A percentile compares a stretch with the other conserved stretches of the same genome.
Evolutionary conservation across 257 asterid genomes (phyloP).

Genomic region (Penstemon davidsonii): DNA sequence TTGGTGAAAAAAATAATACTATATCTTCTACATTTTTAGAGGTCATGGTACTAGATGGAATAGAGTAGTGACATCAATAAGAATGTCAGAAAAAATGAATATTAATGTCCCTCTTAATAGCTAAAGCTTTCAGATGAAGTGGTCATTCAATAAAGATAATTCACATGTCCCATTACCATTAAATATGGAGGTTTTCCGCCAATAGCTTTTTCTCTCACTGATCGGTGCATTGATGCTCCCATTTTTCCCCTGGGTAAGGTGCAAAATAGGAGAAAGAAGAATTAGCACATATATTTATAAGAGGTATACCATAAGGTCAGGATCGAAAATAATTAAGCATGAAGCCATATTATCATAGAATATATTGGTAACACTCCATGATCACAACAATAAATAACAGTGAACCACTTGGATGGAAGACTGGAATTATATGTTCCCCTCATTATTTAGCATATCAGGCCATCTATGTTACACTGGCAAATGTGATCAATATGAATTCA

Average conservation of each 20-base stretch:
- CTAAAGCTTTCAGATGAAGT: too few species aligned
- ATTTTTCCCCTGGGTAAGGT: constrained; percentile 63
- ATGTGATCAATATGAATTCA: not conserved
- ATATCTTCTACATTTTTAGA: not conserved
- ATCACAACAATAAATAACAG: constrained; percentile 1
- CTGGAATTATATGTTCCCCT: not conserved
- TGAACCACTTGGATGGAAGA: not conserved
- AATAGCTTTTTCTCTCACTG: constrained; percentile 43
- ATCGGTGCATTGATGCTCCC: constrained; percentile 71
- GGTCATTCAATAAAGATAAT: not conserved
- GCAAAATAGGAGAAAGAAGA: constrained; percentile 7
- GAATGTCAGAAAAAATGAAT: not conserved
- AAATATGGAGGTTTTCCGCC: constrained; percentile 77
- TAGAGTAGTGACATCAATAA: not conserved
- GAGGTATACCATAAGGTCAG: not conserved
- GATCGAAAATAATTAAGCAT: not conserved
- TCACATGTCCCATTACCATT: constrained; percentile 40
- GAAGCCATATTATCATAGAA: not conserved
- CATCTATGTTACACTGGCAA: too few species aligned
- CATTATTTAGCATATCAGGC: not conserved
- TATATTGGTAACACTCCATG: not conserved
- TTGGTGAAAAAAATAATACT: not conserved
- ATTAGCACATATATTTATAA: not conserved
- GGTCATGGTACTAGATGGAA: not conserved
- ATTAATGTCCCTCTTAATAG: not conserved